Conservation (phyloP, 2,329 filamentous ascomycete species). For the Alternaria conjuncta region DNA sequence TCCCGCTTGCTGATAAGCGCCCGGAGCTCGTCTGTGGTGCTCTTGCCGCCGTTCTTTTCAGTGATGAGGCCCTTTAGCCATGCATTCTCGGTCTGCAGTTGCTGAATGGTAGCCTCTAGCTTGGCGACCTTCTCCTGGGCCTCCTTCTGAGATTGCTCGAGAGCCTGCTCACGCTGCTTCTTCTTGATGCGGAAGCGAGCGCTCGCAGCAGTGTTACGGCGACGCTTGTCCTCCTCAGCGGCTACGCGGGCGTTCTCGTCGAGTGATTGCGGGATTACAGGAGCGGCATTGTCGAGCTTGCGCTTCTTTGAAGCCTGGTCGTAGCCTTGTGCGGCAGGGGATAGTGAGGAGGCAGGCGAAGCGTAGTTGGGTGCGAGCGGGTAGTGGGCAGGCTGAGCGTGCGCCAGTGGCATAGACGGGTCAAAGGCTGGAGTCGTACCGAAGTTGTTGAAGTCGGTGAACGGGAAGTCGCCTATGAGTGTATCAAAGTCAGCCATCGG, state of each 20-base stretch:
- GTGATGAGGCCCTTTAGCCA: slow-evolving; percentile 61
- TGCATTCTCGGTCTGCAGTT: slow-evolving; percentile 61
- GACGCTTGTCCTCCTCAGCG: slow-evolving; percentile 61
- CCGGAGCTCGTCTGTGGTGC: slow-evolving; percentile 38
- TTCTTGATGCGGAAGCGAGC: slow-evolving; percentile 62
- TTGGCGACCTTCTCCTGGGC: slow-evolving; percentile 56
- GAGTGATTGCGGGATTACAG: slow-evolving; percentile 41
- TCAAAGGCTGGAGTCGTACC: slow-evolving; percentile 38
- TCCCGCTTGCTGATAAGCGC: slow-evolving; percentile 45
- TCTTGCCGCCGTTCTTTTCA: slow-evolving; percentile 54
- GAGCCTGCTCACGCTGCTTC: slow-evolving; percentile 61
- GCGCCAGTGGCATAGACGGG: slow-evolving; percentile 39
- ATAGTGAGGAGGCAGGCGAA: slow-evolving; percentile 37
- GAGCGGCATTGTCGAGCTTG: slow-evolving; percentile 49
- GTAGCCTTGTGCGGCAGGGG: slow-evolving; percentile 38
- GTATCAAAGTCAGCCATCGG: slow-evolving; percentile 47
- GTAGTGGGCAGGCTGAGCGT: slow-evolving; percentile 33
- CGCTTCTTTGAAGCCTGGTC: slow-evolving; percentile 53
- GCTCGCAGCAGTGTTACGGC: slow-evolving; percentile 60
- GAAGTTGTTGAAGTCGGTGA: slow-evolving; percentile 55
- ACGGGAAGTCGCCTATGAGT: slow-evolving; percentile 53
- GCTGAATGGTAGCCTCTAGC: slow-evolving; percentile 55
- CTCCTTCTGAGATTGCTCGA: slow-evolving; percentile 60
- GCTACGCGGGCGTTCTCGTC: slow-evolving; percentile 56
- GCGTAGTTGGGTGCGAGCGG: slow-evolving; percentile 34